Base-by-base conservation (phyloP, 495 filamentous ascomycete genomes). In the Xylaria castorea region DNA sequence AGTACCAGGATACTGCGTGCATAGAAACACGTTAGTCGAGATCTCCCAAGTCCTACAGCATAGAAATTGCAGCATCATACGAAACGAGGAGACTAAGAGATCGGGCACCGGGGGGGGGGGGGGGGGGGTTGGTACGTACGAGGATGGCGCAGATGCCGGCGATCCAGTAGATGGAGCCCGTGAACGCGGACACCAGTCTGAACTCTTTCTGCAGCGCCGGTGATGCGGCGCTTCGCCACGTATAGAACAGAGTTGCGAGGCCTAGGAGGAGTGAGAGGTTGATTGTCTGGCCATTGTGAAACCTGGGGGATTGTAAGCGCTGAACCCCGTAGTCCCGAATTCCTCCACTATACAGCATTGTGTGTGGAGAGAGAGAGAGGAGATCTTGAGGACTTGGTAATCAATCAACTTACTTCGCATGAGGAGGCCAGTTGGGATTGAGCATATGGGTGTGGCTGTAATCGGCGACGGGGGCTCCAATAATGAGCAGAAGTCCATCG, bases 201-300 rank as follows among this genome's bases (percentile, higher is more conserved):
- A 78, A 79, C 38, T 85, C 83, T 11, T 76, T 69, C 20, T 75
- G 75, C 27, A 77, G 67, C 44, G 71, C 48, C 0, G 72, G 76
- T 48, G 75, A 75, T 18, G 74, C 73, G 1, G 76, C 66, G 38
- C 50, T 14, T 1, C 81, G 80, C 81, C 80, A 87, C 14, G 85
- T 83, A 73, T 85, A 89, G 72, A 85, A 88, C 0, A 87, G 75
- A 1, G 86, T 88, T 11, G 81, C 73, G 3, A 83, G 70, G 53
- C 85, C 82, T 2, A 89, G 80, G 27, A 75, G 61, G 0, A 86
- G 70, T 0, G 87, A 84, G 61, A 87, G 80, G 48, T 75, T 81
- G 77, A 89, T 88, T 25, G 87, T 89, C 62, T 89, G 87, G 20
- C 81, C 87, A 70, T 84, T 84, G 77, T 90, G 87, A 76, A 89